A percentile compares a stretch with the other conserved stretches of the same genome.
These are phyloP conservation scores for Dipteronia dyeriana DNA, from an alignment of 345 rosid genomes.

Conservation along the genomic window DNA sequence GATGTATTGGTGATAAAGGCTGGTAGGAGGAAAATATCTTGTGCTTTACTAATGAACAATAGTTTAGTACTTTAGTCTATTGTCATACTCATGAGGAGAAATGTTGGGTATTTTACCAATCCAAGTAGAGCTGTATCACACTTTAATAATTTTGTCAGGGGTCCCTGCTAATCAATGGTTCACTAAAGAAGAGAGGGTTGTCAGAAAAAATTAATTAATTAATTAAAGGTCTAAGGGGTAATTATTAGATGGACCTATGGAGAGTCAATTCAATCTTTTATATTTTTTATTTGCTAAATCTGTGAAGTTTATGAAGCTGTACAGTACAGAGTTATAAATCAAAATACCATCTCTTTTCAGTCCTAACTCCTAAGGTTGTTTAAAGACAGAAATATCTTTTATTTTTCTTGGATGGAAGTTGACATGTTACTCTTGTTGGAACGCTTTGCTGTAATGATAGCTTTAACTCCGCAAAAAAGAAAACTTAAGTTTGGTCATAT, in stretches of 20 bases:
- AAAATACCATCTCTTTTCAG: neutral
- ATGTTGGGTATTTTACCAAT: neutral
- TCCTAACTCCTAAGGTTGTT: neutral
- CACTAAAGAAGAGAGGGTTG: neutral
- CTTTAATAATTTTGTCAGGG: neutral
- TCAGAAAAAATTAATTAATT: too few relatives aligned
- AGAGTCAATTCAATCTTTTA: too few relatives aligned
- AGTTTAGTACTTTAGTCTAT: neutral
- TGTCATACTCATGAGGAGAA: neutral
- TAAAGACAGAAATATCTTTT: too few relatives aligned
- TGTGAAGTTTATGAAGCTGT: neutral
- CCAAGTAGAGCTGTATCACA: neutral
- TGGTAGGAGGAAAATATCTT: neutral
- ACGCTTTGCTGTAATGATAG: too few relatives aligned
- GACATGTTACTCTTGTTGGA: too few relatives aligned
- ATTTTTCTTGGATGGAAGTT: too few relatives aligned
- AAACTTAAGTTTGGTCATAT: neutral
- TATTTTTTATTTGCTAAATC: neutral
- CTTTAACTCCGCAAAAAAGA: too few relatives aligned
- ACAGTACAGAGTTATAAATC: neutral
- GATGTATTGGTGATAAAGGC: neutral
- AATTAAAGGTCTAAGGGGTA: neutral
- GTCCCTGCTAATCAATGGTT: neutral
- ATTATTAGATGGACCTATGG: neutral
- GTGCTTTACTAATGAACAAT: neutral